Evolutionary conservation across 805 yeast genomes (phyloP).

Genomic region (Ogataea dorogensis): DNA sequence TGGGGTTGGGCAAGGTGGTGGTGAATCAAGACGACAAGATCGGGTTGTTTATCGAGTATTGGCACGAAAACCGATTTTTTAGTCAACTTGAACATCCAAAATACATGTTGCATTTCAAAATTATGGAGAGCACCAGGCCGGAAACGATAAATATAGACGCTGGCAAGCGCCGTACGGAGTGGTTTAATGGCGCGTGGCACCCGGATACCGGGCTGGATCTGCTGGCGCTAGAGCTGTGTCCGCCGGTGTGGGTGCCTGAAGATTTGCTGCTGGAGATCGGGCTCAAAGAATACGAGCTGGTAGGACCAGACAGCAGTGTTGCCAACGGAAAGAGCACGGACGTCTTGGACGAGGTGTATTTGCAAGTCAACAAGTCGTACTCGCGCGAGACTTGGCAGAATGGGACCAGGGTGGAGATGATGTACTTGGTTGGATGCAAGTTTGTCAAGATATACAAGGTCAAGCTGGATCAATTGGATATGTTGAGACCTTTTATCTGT

Average conservation of each 20-base stretch:
- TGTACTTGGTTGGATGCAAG: slow-evolving; percentile 29
- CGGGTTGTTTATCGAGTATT: slow-evolving; percentile 33
- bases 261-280: slow-evolving; percentile 27
- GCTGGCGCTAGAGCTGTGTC: slow-evolving; percentile 31
- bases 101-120: slow-evolving; percentile 34
- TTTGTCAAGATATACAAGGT: slow-evolving; percentile 30
- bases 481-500: slow-evolving; percentile 19
- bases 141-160: slow-evolving; percentile 23
- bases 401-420: slow-evolving; percentile 11
- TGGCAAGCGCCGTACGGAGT: slow-evolving; percentile 15
- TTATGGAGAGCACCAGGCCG: slow-evolving; percentile 24
- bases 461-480: slow-evolving; percentile 23
- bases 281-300: slow-evolving; percentile 25
- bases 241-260: slow-evolving; percentile 35
- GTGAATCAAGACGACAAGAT: slow-evolving; percentile 31
- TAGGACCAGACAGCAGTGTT: slow-evolving; percentile 25
- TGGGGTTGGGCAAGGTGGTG: slow-evolving; percentile 29
- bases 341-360: slow-evolving; percentile 22
- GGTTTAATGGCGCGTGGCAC: slow-evolving; percentile 31
- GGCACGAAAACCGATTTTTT: slow-evolving; percentile 33
- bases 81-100: slow-evolving; percentile 22
- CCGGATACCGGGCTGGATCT: slow-evolving; percentile 22
- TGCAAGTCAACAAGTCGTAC: slow-evolving; percentile 16
- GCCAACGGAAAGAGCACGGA: slow-evolving; percentile 18
- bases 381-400: slow-evolving; percentile 1